These are phyloP conservation scores for Phytophthora macrochlamydospora DNA, from an alignment of 352 stramenopile genomes.

Conservation along the genomic window DNA sequence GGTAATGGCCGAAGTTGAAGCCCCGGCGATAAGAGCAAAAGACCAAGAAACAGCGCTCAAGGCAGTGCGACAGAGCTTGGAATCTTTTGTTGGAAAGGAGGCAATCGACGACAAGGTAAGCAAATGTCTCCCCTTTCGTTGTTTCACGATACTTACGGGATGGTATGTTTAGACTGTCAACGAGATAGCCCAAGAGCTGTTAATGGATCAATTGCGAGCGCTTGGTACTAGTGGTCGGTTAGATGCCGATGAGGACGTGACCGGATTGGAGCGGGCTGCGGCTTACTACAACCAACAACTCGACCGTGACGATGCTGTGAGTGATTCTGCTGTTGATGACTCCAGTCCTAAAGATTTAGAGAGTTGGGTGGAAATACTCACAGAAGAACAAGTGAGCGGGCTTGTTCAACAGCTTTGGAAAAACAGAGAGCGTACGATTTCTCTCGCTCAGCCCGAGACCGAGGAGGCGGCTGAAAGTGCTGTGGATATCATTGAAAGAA, in stretches of 20 bases:
- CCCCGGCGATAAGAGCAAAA: constrained; percentile 4
- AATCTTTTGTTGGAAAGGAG: constrained; percentile 33
- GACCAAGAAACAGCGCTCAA: constrained; percentile 7
- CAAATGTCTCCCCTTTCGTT: too few species aligned
- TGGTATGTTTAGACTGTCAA: constrained; percentile 16
- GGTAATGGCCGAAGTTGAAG: constrained; percentile 24
- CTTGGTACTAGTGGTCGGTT: background rate
- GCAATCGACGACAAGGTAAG: constrained; percentile 35
- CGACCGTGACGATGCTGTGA: background rate
- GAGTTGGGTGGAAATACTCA: constrained; percentile 44
- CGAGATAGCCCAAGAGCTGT: constrained; percentile 43
- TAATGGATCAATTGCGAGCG: constrained; percentile 30
- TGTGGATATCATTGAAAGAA: background rate
- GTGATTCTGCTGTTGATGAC: constrained; percentile 8
- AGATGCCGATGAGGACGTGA: constrained; percentile 28
- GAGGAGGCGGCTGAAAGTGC: background rate
- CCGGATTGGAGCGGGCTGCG: constrained; percentile 38
- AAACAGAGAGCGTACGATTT: constrained; percentile 21
- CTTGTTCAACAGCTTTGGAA: constrained; percentile 53
- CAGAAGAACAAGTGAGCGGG: constrained; percentile 50
- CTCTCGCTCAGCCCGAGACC: background rate
- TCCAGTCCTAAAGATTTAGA: constrained; percentile 7
- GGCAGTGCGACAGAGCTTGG: constrained; percentile 40
- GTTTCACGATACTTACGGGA: too few species aligned
- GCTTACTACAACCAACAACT: constrained; percentile 42